phyloP scores from a whole-genome alignment of 2,329 filamentous ascomycete species.

The Trichoderma arundinaceum region DNA sequence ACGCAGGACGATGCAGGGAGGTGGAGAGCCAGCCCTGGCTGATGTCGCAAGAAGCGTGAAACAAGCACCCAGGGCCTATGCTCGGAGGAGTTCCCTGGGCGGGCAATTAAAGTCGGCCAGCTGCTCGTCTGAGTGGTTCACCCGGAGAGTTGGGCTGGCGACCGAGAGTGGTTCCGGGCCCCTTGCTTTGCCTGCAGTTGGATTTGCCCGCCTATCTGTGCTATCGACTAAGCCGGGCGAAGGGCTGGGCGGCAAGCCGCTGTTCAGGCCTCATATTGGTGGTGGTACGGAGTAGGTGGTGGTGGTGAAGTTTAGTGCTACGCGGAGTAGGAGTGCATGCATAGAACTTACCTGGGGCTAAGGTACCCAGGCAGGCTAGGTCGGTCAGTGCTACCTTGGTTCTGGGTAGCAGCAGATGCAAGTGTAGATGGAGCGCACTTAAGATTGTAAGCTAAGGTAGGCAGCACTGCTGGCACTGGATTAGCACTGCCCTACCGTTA shows the following conservation, averaged over 20 bases:
- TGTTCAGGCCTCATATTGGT: neutral
- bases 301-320: too few relatives aligned
- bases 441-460: too few relatives aligned
- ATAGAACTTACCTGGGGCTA: too few relatives aligned
- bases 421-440: too few relatives aligned
- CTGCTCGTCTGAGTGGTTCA: slow-evolving; percentile 17
- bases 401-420: too few relatives aligned
- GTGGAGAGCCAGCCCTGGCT: slow-evolving; percentile 11
- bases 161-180: slow-evolving; percentile 9
- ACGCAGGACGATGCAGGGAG: slow-evolving; percentile 26
- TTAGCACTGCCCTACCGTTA: too few relatives aligned
- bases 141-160: slow-evolving; percentile 21
- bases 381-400: too few relatives aligned
- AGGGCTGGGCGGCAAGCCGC: neutral
- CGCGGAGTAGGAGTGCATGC: too few relatives aligned
- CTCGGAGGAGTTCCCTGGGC: slow-evolving; percentile 24
- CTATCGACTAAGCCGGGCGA: neutral
- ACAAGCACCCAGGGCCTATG: slow-evolving; percentile 6
- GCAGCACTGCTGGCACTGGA: too few relatives aligned
- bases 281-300: too few relatives aligned
- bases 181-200: neutral
- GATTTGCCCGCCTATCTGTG: slow-evolving; percentile 7
- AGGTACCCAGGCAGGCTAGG: too few relatives aligned
- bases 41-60: slow-evolving; percentile 27
- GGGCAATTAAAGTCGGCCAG: slow-evolving; percentile 16